Evolutionary conservation across 306 rosid genomes (phyloP).

Genomic region (Arachis stenosperma): DNA sequence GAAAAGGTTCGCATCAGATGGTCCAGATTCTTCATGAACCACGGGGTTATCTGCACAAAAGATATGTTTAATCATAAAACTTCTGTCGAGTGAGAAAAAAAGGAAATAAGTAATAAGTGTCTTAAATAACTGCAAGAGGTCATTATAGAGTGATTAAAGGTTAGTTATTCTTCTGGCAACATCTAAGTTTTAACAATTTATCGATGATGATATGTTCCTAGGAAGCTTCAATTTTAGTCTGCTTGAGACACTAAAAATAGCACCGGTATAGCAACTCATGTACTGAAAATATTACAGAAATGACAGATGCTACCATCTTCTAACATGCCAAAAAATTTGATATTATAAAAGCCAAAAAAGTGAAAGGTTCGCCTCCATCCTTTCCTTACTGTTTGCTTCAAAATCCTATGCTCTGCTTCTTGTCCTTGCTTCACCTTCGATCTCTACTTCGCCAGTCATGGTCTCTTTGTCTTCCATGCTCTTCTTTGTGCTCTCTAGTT

Average conservation of each 20-base stretch:
- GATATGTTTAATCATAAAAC: conserved; percentile 27
- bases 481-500: too few relatives aligned
- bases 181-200: conserved; percentile 12
- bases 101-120: background rate
- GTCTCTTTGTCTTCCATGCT: too few relatives aligned
- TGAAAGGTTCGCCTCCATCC: too few relatives aligned
- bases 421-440: too few relatives aligned
- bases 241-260: background rate
- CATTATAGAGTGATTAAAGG: conserved; percentile 20
- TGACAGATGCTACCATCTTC: background rate
- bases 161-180: conserved; percentile 13
- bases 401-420: too few relatives aligned
- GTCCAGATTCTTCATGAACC: conserved; percentile 72
- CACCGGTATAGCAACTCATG: background rate
- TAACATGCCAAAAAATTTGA: background rate
- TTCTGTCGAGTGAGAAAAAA: conserved; percentile 16
- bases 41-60: conserved; percentile 56
- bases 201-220: conserved; percentile 8
- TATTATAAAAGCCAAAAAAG: too few relatives aligned
- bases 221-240: conserved; percentile 15
- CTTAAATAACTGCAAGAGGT: background rate
- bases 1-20: conserved; percentile 65
- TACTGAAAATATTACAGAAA: too few relatives aligned
- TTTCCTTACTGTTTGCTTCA: too few relatives aligned
- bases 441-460: too few relatives aligned